Conservation (phyloP, 495 filamentous ascomycete genomes). For the Hypoxylon fuscum region DNA sequence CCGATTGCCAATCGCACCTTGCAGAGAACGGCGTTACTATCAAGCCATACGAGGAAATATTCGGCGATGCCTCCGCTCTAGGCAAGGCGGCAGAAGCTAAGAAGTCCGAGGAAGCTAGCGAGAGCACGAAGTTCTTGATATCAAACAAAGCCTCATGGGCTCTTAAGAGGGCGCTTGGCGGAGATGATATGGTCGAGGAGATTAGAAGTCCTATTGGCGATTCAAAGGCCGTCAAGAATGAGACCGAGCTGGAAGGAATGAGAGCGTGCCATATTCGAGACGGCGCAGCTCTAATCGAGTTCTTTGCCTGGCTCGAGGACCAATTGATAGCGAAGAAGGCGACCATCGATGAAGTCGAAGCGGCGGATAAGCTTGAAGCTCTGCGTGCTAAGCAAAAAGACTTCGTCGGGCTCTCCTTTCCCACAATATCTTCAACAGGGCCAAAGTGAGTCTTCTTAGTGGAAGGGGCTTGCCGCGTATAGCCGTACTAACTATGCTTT, state of each 20-base stretch:
- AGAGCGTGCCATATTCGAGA: slow-evolving; percentile 92
- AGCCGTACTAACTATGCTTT: slow-evolving; percentile 22
- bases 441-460: slow-evolving; percentile 67
- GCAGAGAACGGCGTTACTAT: slow-evolving; percentile 72
- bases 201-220: slow-evolving; percentile 88
- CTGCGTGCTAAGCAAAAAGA: slow-evolving; percentile 81
- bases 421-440: slow-evolving; percentile 95
- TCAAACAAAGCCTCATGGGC: slow-evolving; percentile 96
- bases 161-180: slow-evolving; percentile 84
- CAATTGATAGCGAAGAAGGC: slow-evolving; percentile 78
- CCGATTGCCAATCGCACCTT: slow-evolving; percentile 76
- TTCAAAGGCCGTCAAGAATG: slow-evolving; percentile 97
- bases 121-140: slow-evolving; percentile 78
- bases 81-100: slow-evolving; percentile 51
- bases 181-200: slow-evolving; percentile 88
- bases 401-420: slow-evolving; percentile 92
- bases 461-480: background rate
- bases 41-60: slow-evolving; percentile 86
- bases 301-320: slow-evolving; percentile 96
- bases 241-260: slow-evolving; percentile 91
- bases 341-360: slow-evolving; percentile 86
- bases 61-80: slow-evolving; percentile 75
- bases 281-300: slow-evolving; percentile 89
- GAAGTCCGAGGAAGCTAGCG: slow-evolving; percentile 44
- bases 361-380: slow-evolving; percentile 87